These are phyloP conservation scores for Phaeolepiota aurea DNA, from an alignment of 768 basidiomycete genomes.

Conservation along the genomic window DNA sequence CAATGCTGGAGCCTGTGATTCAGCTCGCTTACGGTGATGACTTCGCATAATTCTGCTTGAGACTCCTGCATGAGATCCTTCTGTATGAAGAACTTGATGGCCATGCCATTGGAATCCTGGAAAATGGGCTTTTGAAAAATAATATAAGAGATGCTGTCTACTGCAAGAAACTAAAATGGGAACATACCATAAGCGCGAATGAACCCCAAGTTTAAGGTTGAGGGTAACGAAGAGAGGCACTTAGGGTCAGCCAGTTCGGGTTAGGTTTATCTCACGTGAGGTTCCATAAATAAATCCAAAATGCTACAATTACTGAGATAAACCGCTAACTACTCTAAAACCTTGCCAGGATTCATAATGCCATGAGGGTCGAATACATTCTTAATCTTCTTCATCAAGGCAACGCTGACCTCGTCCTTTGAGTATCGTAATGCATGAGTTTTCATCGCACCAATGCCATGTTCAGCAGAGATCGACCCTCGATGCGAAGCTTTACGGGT, in stretches of 20 bases:
- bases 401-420: conserved; percentile 71
- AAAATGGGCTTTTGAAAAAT: conserved; percentile 49
- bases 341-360: conserved; percentile 91
- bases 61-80: conserved; percentile 64
- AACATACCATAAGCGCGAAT: conserved; percentile 5
- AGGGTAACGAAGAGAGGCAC: conserved; percentile 20
- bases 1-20: conserved; percentile 1
- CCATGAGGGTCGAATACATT: conserved; percentile 80
- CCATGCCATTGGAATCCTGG: conserved; percentile 56
- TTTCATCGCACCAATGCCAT: conserved; percentile 96
- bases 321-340: conserved; percentile 33
- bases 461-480: conserved; percentile 95
- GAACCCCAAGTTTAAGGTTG: conserved; percentile 45
- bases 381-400: conserved; percentile 88
- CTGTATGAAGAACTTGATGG: conserved; percentile 80
- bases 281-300: not conserved
- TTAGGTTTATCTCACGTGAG: conserved; percentile 24
- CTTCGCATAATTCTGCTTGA: conserved; percentile 67
- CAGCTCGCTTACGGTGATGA: conserved; percentile 46
- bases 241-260: conserved; percentile 26
- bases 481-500: conserved; percentile 52
- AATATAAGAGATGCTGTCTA: no score
- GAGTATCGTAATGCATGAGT: conserved; percentile 84
- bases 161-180: not conserved
- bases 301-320: no score